A percentile compares a stretch with the other conserved stretches of the same genome.
Evolutionary conservation across 1,139 yeast genomes (phyloP).

Genomic region (Scheffersomyces quercinus): DNA sequence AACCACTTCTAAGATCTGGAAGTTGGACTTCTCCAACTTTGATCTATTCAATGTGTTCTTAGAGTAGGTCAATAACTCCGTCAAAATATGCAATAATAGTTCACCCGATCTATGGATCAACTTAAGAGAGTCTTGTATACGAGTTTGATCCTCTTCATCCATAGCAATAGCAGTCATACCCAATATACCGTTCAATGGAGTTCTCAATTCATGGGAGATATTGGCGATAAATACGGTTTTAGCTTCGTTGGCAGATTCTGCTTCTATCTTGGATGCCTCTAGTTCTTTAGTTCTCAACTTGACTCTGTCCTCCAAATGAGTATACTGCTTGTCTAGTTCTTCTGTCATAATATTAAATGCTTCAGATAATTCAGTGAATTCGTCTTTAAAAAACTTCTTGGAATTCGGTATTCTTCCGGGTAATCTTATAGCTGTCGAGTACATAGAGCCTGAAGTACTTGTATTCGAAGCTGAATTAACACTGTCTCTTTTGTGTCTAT

Average conservation of each 20-base stretch:
- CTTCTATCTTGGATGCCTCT: conserved; percentile 84
- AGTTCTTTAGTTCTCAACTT: conserved; percentile 81
- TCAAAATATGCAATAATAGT: conserved; percentile 77
- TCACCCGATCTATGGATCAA: conserved; percentile 89
- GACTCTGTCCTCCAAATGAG: conserved; percentile 87
- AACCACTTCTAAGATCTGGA: conserved; percentile 73
- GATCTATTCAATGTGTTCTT: conserved; percentile 86
- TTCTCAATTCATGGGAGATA: conserved; percentile 90
- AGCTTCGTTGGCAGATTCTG: conserved; percentile 93
- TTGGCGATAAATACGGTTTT: conserved; percentile 94
- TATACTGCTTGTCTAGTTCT: conserved; percentile 80
- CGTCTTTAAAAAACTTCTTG: conserved; percentile 74
- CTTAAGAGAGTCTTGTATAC: conserved; percentile 66
- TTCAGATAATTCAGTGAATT: conserved; percentile 80
- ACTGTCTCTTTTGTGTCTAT: conserved; percentile 20
- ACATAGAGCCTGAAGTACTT: conserved; percentile 29
- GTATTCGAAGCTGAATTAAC: conserved; percentile 28
- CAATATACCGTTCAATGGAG: conserved; percentile 92
- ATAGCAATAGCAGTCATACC: conserved; percentile 95
- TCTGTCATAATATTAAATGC: conserved; percentile 92
- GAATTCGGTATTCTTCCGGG: conserved; percentile 57
- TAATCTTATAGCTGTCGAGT: conserved; percentile 41
- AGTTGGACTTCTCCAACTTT: conserved; percentile 78
- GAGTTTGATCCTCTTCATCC: conserved; percentile 71
- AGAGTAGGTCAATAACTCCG: conserved; percentile 85